Conservation (phyloP, 345 rosid genomes). For the Eutrema heterophyllum region DNA sequence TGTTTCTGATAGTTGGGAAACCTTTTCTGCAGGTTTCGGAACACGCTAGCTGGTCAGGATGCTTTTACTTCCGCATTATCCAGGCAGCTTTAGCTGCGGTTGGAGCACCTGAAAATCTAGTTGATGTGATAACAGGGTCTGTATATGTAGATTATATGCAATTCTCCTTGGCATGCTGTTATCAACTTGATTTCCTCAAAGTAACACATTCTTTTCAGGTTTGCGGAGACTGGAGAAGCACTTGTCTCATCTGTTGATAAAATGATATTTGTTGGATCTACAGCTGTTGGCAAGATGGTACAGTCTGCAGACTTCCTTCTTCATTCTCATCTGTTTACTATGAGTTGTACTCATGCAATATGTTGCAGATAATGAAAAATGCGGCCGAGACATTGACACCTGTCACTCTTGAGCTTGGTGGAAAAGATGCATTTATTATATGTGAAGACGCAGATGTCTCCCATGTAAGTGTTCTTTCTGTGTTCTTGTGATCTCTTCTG, state of each 20-base stretch:
- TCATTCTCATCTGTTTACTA: conserved; percentile 9
- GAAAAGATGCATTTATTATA: conserved; percentile 91
- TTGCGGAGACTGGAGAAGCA: conserved; percentile 97
- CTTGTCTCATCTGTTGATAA: conserved; percentile 89
- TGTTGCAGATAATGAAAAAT: conserved; percentile 84
- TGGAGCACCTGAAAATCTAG: conserved; percentile 95
- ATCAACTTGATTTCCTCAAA: not conserved
- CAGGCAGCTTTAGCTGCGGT: conserved; percentile 97
- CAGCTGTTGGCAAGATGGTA: conserved; percentile 95
- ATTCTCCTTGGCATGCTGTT: not conserved
- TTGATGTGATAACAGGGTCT: conserved; percentile 92
- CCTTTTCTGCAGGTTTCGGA: conserved; percentile 66
- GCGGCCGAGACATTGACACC: conserved; percentile 79
- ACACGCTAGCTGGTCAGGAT: conserved; percentile 94
- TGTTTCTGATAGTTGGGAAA: conserved; percentile 12
- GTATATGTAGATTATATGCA: conserved; percentile 8
- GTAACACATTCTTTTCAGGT: conserved; percentile 39
- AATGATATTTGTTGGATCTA: conserved; percentile 94
- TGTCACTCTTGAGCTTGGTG: conserved; percentile 97
- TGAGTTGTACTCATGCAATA: conserved; percentile 15
- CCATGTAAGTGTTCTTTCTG: conserved; percentile 46
- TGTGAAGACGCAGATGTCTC: conserved; percentile 87
- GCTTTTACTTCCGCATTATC: conserved; percentile 86
- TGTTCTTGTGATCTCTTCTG: not conserved
- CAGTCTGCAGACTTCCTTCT: conserved; percentile 8